Evolutionary conservation across 768 basidiomycete genomes (phyloP), one percentile per base, ranked within the genome.

Genomic region (Tulasnella calospora): DNA sequence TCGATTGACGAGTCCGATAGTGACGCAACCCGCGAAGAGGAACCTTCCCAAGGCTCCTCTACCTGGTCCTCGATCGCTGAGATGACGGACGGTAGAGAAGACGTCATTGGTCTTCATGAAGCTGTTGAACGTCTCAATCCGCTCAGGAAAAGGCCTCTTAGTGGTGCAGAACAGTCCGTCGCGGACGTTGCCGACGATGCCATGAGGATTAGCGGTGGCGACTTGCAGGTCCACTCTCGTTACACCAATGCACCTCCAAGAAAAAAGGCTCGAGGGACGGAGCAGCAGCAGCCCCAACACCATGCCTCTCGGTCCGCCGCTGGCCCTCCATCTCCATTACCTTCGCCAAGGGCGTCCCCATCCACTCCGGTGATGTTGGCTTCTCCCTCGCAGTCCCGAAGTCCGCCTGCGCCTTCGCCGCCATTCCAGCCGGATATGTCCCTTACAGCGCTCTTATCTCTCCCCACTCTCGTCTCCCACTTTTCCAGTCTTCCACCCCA

Each of bases 341-440:
- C 94, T 17, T 95, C 94, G 15, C 94, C 94, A 27, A 92, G 91
- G 84, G 93, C 93, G 35, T 94, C 94, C 19, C 94, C 94, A 5
- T 89, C 91, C 6, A 92, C 92, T 30, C 89, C 92, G 82, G 85
- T 86, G 74, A 90, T 92, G 74, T 94, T 92, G 92, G 92, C 92
- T 27, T n/a, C 15, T 30, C 79, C 67, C 27, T 74, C 79, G 44
- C 69, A 80, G 40, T 78, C 75, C 36, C 77, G 70, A 57, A 71
- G 74, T 57, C 77, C 77, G 46, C 67, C 78, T 40, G 71, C 92
- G 19, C 91, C 93, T n/a, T 92, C 85, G 88, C 79, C 90, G 15
- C 94, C 94, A 2, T 83, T 95, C 44, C 93, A 94, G 82, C 92
- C 94, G 9, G 94, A 95, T 84, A 84, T 94, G 51, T 88, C 93